Percentiles rank a stretch among this genome's conserved stretches.
phyloP scores from a whole-genome alignment of 2,329 filamentous ascomycete species.

The Ophidiomyces ophidiicola region DNA sequence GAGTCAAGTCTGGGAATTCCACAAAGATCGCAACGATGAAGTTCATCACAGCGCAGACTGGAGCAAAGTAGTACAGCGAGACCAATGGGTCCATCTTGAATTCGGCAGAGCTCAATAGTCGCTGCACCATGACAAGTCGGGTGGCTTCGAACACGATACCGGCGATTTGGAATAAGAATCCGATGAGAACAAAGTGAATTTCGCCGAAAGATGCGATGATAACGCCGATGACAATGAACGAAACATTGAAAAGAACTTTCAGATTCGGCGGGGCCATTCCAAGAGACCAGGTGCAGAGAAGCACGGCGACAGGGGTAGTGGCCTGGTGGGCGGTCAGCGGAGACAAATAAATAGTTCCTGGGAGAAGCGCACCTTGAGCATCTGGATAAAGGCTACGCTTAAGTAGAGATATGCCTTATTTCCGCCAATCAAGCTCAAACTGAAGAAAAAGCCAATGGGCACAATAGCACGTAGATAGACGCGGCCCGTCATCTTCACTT shows the following conservation, averaged over 20 bases:
- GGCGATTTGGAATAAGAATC: conserved; percentile 57
- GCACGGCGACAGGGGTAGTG: conserved; percentile 84
- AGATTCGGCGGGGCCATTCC: conserved; percentile 73
- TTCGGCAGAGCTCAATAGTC: conserved; percentile 62
- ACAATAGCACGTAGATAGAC: conserved; percentile 89
- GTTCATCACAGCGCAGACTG: conserved; percentile 73
- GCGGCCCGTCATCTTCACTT: conserved; percentile 90
- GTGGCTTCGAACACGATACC: conserved; percentile 72
- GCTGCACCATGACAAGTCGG: conserved; percentile 74
- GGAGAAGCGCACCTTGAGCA: conserved; percentile 72
- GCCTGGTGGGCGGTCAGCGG: conserved; percentile 44
- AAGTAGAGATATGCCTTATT: conserved; percentile 94
- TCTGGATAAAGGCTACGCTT: conserved; percentile 94
- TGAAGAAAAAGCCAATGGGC: conserved; percentile 92
- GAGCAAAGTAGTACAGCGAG: conserved; percentile 80
- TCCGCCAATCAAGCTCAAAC: conserved; percentile 86
- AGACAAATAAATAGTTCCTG: conserved; percentile 4
- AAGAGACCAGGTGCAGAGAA: conserved; percentile 78
- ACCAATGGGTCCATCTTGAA: conserved; percentile 84
- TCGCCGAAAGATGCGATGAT: conserved; percentile 90
- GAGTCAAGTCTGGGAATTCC: conserved; percentile 55
- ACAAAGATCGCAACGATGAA: conserved; percentile 54
- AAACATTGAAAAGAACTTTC: conserved; percentile 83
- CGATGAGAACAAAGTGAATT: conserved; percentile 65
- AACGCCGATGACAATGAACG: conserved; percentile 86